Evolutionary conservation across 192 early-diverging fungal genomes (phyloP), one percentile per base, ranked within the genome.

Genomic region (Rhizophagus clarus): DNA sequence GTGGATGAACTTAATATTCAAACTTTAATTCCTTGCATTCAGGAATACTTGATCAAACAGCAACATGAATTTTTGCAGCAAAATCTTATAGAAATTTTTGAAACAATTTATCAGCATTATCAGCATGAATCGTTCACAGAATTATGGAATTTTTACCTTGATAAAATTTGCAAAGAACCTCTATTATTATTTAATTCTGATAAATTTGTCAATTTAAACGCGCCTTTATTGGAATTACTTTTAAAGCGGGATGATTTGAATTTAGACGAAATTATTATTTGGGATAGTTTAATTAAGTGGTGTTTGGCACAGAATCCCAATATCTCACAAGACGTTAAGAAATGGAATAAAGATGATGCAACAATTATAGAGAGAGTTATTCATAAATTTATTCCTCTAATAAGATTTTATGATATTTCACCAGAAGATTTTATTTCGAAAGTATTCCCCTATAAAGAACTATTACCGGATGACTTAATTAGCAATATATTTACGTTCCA

Each of bases 271-370:
- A 45, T 72, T 24, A 15, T 32, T 6, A 29, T 72, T 12, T 72
- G 71, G 71, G 42, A 72, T 4, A 32, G 5, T 42, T 11, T 72
- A 22, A 24, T 72, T 1, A 72, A 72, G 34, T 72, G 71, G 71
- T 26, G 12, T 24, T 42, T 72, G 0, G 71, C n/a, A 17, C 31
- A 24, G 47, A 2, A 12, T 31, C 4, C 63, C 0, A 31, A 12
- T 9, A 12, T 26, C 2, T 14, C 63, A 0, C 7, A 26, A 4
- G 29, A 66, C 2, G 26, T 66, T 11, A 29, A 31, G 8, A 14
- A 17, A 29, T 66, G 26, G 63, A 66, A 24, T 4, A 31, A 66
- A 15, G 63, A 64, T 0, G 63, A 64, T 64, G 10, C 26, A 28
- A 29, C 10, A 22, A 10, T 10, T 64, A 24, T 64, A 1, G 4